Base-by-base conservation (phyloP, 306 rosid genomes). In the Datisca glomerata region DNA sequence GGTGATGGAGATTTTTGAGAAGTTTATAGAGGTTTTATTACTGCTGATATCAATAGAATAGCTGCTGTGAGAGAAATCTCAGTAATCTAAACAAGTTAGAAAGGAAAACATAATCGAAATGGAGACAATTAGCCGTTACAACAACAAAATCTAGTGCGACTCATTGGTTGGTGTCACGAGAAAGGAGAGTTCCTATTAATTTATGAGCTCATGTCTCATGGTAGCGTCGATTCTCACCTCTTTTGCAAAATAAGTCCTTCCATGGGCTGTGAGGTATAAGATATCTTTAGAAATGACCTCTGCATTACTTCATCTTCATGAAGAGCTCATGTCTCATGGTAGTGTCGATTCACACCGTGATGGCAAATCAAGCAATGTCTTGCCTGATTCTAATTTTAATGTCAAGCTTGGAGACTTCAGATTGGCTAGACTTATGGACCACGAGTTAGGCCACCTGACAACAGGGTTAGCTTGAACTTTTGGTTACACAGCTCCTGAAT, bases 1-100 rank as follows among this genome's bases (percentile, higher is more conserved):
- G 83, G 86, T 22, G 86, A 81, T 56, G 83, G 89, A 41, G 87
- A 84, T 15, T 77, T 81, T 43, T 80, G 86, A 41, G 86, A 78
- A 12, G 93, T 81, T 53, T 81, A 68, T 66, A 68, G 42, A 52
- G 93, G 93, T 1, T 31, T 45, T 21, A 32, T 81, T n/a, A n/a
- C n/a, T 10, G 41, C 8, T 6, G 67, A 60, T 3, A 45, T 63
- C n/a, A 65, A 58, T 19, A 51, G 56, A 0, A 57, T 65, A 57
- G 64, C 79, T 7, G 94, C 79, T 3, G 80, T 84, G 15, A 84
- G 79, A 55, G 79, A 72, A 61, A 63, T 84, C 14, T 73, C 80
- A 5, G 43, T 79, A 76, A 32, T 79, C 92, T 38, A 79, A 55
- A 21, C 94, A 84, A 36, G 92, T 92, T 0, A 70, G 68, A 50